A percentile compares a stretch with the other conserved stretches of the same genome.
These are phyloP conservation scores for Brachypodium distachyon DNA, from an alignment of 202 grass and related monocot species.

Conservation along the genomic window DNA sequence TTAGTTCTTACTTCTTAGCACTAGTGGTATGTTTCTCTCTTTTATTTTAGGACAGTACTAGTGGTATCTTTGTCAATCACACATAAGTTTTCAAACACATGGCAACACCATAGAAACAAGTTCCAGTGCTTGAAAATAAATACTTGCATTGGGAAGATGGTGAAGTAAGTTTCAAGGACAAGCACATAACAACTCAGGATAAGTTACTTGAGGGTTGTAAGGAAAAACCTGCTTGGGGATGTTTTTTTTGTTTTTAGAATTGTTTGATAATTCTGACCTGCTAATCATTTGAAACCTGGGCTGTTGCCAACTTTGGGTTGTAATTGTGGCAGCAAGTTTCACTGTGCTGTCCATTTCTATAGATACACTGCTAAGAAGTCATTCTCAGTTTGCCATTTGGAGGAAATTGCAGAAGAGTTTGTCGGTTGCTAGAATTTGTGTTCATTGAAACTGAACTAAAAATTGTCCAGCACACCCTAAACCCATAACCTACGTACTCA, in stretches of 20 bases:
- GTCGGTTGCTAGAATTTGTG: not conserved
- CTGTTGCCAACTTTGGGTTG: too few relatives aligned
- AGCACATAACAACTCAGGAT: not conserved
- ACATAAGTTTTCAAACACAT: not conserved
- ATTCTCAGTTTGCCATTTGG: not conserved
- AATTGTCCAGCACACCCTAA: not conserved
- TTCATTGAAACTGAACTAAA: not conserved
- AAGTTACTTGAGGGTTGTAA: not conserved
- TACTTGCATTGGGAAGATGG: not conserved
- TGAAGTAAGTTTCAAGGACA: too few relatives aligned
- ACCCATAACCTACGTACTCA: not conserved
- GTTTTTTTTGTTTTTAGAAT: not conserved
- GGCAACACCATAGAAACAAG: not conserved
- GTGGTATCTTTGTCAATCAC: not conserved
- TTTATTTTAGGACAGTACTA: not conserved
- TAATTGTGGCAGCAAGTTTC: not conserved
- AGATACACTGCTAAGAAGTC: not conserved
- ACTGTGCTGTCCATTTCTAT: not conserved
- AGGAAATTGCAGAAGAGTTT: not conserved
- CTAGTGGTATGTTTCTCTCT: too few relatives aligned
- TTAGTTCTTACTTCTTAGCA: not conserved
- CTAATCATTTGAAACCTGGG: not conserved
- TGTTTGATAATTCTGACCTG: not conserved
- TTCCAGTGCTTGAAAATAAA: not conserved
- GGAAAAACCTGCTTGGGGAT: not conserved